phyloP scores from a whole-genome alignment of 352 stramenopile genomes.

The Pythium apleroticum region DNA sequence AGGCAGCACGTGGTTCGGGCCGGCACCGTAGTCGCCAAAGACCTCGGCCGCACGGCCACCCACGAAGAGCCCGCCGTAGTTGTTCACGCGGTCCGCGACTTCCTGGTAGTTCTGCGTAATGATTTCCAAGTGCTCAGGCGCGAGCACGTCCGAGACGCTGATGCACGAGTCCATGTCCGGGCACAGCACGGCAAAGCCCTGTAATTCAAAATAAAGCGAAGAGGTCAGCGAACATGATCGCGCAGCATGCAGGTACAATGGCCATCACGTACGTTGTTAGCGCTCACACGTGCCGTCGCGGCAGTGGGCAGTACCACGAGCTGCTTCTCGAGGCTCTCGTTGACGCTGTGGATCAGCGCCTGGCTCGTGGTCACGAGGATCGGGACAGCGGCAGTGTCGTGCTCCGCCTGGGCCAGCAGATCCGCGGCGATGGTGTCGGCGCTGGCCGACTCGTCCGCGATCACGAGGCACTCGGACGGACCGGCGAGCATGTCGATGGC shows the following conservation, averaged over 20 bases:
- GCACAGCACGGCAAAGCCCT: constrained; percentile 81
- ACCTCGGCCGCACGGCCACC: constrained; percentile 92
- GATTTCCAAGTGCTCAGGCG: constrained; percentile 86
- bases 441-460: constrained; percentile 91
- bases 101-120: constrained; percentile 91
- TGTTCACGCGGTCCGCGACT: constrained; percentile 75
- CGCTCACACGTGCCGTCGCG: constrained; percentile 61
- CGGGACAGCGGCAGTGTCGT: constrained; percentile 96
- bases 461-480: constrained; percentile 97
- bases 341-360: constrained; percentile 89
- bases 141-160: constrained; percentile 85
- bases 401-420: constrained; percentile 90
- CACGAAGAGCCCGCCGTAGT: constrained; percentile 94
- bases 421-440: constrained; percentile 72
- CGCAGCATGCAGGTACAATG: not conserved
- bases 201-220: not conserved
- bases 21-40: constrained; percentile 97
- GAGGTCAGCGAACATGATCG: not conserved
- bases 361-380: constrained; percentile 94
- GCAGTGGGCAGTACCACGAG: constrained; percentile 71
- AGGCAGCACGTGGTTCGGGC: constrained; percentile 98
- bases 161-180: constrained; percentile 68
- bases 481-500: constrained; percentile 99
- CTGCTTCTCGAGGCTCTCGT: constrained; percentile 78
- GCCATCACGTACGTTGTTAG: constrained; percentile 44